Conservation (phyloP, 805 yeast genomes). For the Candida multigemmis region DNA sequence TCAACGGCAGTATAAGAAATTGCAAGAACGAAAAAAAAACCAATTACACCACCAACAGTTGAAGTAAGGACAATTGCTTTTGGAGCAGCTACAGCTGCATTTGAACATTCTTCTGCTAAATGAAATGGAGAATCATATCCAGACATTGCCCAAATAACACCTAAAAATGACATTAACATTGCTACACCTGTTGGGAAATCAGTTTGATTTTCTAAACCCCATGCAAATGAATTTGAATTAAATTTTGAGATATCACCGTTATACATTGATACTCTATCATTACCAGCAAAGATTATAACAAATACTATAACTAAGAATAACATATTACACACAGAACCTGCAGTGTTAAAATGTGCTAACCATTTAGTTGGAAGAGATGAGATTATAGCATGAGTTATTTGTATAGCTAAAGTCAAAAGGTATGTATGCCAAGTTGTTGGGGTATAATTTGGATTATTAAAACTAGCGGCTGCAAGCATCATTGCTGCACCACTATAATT, state of each 20-base stretch:
- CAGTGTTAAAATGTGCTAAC: constrained; percentile 42
- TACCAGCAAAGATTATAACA: constrained; percentile 45
- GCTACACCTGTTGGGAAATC: constrained; percentile 59
- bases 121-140: constrained; percentile 74
- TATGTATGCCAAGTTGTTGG: constrained; percentile 42
- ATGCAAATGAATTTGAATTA: constrained; percentile 40
- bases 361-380: constrained; percentile 47
- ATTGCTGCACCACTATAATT: constrained; percentile 48
- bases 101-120: constrained; percentile 62
- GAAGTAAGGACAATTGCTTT: constrained; percentile 55
- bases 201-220: constrained; percentile 49
- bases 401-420: constrained; percentile 44
- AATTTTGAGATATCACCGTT: constrained; percentile 28
- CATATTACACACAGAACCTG: constrained; percentile 42
- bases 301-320: constrained; percentile 42
- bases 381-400: constrained; percentile 36
- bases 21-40: constrained; percentile 49
- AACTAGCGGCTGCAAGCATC: constrained; percentile 42
- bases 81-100: constrained; percentile 59
- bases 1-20: constrained; percentile 54
- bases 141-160: constrained; percentile 66
- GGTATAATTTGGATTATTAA: constrained; percentile 26
- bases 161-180: constrained; percentile 46
- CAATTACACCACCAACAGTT: constrained; percentile 44
- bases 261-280: constrained; percentile 26